phyloP scores from a whole-genome alignment of 768 basidiomycete species.

The Macrolepiota fuliginosa region DNA sequence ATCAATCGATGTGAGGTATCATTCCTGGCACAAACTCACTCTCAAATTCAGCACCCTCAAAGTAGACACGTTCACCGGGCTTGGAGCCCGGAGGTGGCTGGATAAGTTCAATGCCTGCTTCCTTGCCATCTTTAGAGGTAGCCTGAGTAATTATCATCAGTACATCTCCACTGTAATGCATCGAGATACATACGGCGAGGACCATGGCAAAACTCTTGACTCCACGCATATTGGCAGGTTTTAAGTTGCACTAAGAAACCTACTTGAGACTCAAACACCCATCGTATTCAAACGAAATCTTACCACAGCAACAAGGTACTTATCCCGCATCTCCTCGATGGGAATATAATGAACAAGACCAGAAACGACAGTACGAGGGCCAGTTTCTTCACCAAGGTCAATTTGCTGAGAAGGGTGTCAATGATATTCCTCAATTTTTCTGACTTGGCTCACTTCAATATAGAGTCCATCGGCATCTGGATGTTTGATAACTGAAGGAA shows the following conservation, averaged over 20 bases:
- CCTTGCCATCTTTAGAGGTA: conserved; percentile 85
- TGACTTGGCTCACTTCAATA: conserved; percentile 61
- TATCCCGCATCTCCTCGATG: conserved; percentile 89
- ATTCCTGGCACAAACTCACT: conserved; percentile 39
- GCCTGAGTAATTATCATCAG: conserved; percentile 49
- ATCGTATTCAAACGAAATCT: conserved; percentile 17
- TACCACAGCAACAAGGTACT: conserved; percentile 81
- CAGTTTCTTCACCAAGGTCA: conserved; percentile 91
- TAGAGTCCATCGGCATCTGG: conserved; percentile 98
- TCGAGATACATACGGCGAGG: conserved; percentile 61
- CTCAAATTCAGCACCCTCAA: conserved; percentile 88
- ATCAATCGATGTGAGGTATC: background rate
- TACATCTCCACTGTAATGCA: background rate
- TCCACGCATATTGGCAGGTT: conserved; percentile 95
- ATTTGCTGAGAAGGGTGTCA: conserved; percentile 64
- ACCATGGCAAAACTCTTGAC: conserved; percentile 99
- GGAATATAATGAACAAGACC: conserved; percentile 96
- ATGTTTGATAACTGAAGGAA: conserved; percentile 80
- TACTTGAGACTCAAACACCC: background rate
- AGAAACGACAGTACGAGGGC: conserved; percentile 94
- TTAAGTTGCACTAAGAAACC: conserved; percentile 74
- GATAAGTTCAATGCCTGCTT: conserved; percentile 88
- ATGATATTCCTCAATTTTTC: background rate
- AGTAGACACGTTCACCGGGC: conserved; percentile 93
- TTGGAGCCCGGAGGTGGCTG: conserved; percentile 82